A percentile compares a stretch with the other conserved stretches of the same genome.
Evolutionary conservation across 768 basidiomycete species (phyloP).

Genomic region (Boletus tylopilopsis): DNA sequence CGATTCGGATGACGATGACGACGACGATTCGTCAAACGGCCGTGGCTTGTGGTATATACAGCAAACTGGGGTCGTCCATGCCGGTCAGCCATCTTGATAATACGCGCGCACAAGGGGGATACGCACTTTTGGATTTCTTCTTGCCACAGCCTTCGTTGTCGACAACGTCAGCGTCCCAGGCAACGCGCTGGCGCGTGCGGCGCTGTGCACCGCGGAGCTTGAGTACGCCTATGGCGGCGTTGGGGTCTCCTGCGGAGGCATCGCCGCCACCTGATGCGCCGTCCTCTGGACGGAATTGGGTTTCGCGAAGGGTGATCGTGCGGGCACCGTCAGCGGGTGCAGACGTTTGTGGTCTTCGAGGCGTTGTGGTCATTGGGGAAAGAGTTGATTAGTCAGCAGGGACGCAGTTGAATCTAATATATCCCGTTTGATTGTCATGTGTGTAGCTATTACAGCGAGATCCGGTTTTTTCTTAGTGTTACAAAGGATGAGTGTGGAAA

Average conservation of each 20-base stretch:
- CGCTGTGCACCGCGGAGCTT: slow-evolving; percentile 54
- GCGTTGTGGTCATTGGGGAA: slow-evolving; percentile 23
- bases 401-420: slow-evolving; percentile 14
- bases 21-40: slow-evolving; percentile 79
- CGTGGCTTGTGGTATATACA: slow-evolving; percentile 90
- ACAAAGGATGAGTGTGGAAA: slow-evolving; percentile 23
- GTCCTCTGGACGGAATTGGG: slow-evolving; percentile 31
- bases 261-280: slow-evolving; percentile 7
- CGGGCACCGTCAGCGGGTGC: slow-evolving; percentile 51
- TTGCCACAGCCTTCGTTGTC: slow-evolving; percentile 89
- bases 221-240: slow-evolving; percentile 44
- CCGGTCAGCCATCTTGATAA: no score
- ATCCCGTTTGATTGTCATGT: no score
- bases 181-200: slow-evolving; percentile 53
- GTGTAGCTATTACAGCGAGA: slow-evolving; percentile 18
- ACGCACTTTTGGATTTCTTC: slow-evolving; percentile 92
- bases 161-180: slow-evolving; percentile 80
- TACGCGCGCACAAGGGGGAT: not conserved
- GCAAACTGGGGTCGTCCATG: no score
- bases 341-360: slow-evolving; percentile 35
- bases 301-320: slow-evolving; percentile 44
- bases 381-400: slow-evolving; percentile 20
- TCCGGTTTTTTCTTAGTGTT: slow-evolving; percentile 18
- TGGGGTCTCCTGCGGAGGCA: slow-evolving; percentile 18
- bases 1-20: slow-evolving; percentile 51